Percentiles rank a stretch among this genome's conserved stretches.
phyloP scores from a whole-genome alignment of 257 asterid species.

The Solanum okadae region DNA sequence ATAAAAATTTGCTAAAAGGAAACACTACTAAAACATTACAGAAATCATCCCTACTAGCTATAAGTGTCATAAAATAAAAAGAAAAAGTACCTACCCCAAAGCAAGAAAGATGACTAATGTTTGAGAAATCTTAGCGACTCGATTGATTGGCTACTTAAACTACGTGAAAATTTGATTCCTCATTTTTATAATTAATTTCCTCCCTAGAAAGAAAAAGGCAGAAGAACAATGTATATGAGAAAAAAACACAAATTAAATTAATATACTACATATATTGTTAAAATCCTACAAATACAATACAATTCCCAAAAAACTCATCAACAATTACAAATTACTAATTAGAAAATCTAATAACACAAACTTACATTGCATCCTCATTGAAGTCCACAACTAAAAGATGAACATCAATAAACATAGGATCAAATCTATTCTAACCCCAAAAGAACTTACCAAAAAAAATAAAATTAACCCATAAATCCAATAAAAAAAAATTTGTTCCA shows the following conservation, averaged over 20 bases:
- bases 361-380: slow-evolving; percentile 16
- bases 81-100: background rate
- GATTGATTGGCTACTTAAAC: too few species aligned
- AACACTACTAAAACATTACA: background rate
- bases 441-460: background rate
- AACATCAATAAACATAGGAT: slow-evolving; percentile 23
- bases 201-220: background rate
- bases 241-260: too few species aligned
- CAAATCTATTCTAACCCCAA: background rate
- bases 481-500: background rate
- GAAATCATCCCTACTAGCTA: background rate
- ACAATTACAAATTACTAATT: background rate
- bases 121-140: too few species aligned
- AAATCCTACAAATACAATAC: background rate
- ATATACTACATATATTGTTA: background rate
- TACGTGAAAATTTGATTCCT: too few species aligned
- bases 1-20: background rate
- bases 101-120: background rate
- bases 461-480: background rate
- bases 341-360: background rate
- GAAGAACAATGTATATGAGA: background rate
- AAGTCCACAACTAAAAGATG: slow-evolving; percentile 10
- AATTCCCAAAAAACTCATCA: background rate
- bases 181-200: too few species aligned
- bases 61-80: background rate